Percentiles rank a stretch among this genome's conserved stretches.
Conservation (phyloP, 306 rosid species). For the Trichosanthes cucumerina region DNA sequence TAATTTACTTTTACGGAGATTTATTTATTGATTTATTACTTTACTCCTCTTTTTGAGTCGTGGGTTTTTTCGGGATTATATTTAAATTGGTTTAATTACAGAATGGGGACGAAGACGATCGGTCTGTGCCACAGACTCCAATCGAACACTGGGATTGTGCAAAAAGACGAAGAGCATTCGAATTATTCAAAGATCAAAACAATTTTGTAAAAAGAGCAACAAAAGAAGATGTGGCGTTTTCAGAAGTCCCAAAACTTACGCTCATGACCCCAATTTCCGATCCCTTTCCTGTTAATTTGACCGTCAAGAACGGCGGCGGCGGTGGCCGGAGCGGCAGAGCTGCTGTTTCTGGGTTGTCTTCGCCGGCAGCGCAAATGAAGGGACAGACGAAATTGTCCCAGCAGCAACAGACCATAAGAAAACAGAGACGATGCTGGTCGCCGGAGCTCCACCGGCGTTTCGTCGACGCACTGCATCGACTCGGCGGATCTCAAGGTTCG, state of each 20-base stretch:
- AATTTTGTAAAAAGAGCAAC: constrained; percentile 2
- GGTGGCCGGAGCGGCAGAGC: constrained; percentile 21
- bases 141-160: constrained; percentile 18
- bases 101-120: constrained; percentile 45
- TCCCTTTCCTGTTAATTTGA: constrained; percentile 25
- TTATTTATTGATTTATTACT: neutral
- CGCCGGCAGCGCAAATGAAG: constrained; percentile 26
- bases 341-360: constrained; percentile 33
- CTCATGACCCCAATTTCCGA: constrained; percentile 45
- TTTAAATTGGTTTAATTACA: neutral
- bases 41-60: neutral
- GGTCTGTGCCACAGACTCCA: constrained; percentile 22
- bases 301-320: constrained; percentile 10
- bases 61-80: neutral
- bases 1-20: neutral
- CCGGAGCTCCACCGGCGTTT: constrained; percentile 76
- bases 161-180: constrained; percentile 32
- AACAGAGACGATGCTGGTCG: constrained; percentile 87
- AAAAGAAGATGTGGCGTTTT: constrained; percentile 33
- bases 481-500: constrained; percentile 80
- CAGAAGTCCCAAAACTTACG: constrained; percentile 41
- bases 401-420: constrained; percentile 39
- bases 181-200: constrained; percentile 28
- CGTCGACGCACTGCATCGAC: constrained; percentile 61
- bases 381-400: constrained; percentile 24